A percentile compares a stretch with the other conserved stretches of the same genome.
phyloP scores from a whole-genome alignment of 2,329 filamentous ascomycete species.

The Hypoxylon sp. region DNA sequence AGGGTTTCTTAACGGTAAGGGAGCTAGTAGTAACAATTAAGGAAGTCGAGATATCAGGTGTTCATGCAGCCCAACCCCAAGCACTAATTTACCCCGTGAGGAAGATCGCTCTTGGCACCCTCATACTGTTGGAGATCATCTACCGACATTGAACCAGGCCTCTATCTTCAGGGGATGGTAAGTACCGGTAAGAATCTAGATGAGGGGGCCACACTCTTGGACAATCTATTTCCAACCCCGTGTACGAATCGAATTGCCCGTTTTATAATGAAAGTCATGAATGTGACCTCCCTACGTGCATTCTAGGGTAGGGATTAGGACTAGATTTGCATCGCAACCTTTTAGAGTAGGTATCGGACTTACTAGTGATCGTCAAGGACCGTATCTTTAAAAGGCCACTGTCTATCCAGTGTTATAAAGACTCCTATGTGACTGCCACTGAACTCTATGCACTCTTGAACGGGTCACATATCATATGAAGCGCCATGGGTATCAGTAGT shows the following conservation, averaged over 20 bases:
- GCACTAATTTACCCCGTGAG: conserved; percentile 24
- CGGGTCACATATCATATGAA: not conserved
- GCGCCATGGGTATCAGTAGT: conserved; percentile 38
- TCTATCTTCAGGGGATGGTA: conserved; percentile 14
- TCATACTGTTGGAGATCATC: conserved; percentile 23
- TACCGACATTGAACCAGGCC: conserved; percentile 28
- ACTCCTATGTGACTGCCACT: not conserved
- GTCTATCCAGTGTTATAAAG: not conserved
- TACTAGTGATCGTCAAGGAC: not conserved
- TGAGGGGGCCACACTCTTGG: conserved; percentile 16
- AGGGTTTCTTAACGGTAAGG: no score
- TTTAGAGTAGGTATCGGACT: not conserved
- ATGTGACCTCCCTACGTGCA: conserved; percentile 5
- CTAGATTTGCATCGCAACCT: not conserved
- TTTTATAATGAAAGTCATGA: conserved; percentile 5
- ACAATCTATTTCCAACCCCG: conserved; percentile 17
- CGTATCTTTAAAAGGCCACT: conserved; percentile 5
- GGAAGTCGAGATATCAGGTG: not conserved
- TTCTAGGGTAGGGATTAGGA: not conserved
- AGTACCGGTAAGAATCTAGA: conserved; percentile 13
- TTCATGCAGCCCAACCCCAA: not conserved
- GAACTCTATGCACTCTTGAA: not conserved
- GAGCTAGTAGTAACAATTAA: no score
- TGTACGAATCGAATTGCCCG: conserved; percentile 12
- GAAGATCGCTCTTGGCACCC: conserved; percentile 10